phyloP scores from a whole-genome alignment of 257 asterid species.

The Ocimum tenuiflorum region DNA sequence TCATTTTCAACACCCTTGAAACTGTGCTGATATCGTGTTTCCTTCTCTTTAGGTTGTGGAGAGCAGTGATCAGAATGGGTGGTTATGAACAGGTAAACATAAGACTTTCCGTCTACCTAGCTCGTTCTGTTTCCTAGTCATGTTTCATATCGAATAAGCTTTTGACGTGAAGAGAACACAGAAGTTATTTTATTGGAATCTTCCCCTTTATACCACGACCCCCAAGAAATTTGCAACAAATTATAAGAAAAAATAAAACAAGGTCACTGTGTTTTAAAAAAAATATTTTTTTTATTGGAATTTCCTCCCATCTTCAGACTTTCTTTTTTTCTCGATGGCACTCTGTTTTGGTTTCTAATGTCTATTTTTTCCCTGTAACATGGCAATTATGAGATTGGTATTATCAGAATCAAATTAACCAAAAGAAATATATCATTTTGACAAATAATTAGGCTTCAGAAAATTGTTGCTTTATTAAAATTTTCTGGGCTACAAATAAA shows the following conservation, averaged over 20 bases:
- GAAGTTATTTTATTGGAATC: not conserved
- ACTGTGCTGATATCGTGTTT: not conserved
- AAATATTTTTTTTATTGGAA: too few species aligned
- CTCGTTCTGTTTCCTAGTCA: not conserved
- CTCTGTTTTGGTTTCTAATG: too few species aligned
- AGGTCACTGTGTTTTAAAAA: not conserved
- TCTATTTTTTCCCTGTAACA: not conserved
- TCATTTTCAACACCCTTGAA: not conserved
- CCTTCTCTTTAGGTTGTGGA: slow-evolving; percentile 58
- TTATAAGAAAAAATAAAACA: not conserved
- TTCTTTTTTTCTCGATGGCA: too few species aligned
- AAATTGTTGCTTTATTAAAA: too few species aligned
- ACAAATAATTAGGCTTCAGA: not conserved
- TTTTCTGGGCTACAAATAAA: too few species aligned
- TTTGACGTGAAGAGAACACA: not conserved
- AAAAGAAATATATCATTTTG: not conserved
- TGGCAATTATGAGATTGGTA: not conserved
- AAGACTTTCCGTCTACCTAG: slow-evolving; percentile 8
- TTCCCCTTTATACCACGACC: not conserved
- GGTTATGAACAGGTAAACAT: slow-evolving; percentile 78
- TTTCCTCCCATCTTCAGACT: too few species aligned
- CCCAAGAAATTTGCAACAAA: too few species aligned
- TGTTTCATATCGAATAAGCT: not conserved
- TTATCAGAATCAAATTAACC: not conserved
- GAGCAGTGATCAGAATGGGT: slow-evolving; percentile 83